These are phyloP conservation scores for Coprinopsis strossmayeri DNA, from an alignment of 768 basidiomycete species.

Conservation along the genomic window DNA sequence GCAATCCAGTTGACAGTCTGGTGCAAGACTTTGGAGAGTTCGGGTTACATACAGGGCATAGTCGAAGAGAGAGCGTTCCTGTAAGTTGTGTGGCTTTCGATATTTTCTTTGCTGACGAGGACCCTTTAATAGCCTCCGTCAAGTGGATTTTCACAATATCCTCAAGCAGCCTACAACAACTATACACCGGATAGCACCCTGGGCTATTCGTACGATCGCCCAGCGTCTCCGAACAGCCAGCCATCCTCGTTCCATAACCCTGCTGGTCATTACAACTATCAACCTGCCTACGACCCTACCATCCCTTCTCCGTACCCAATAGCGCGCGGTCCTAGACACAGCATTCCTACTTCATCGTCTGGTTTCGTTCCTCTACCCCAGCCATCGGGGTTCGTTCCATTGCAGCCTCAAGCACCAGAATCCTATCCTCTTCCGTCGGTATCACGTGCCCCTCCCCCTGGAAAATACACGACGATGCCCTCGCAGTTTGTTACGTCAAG, in stretches of 20 bases:
- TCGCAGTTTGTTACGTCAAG: constrained; percentile 17
- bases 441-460: constrained; percentile 37
- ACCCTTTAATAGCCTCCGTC: constrained; percentile 26
- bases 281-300: constrained; percentile 28
- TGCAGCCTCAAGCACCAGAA: constrained; percentile 30
- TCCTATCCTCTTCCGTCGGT: constrained; percentile 29
- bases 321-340: constrained; percentile 54
- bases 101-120: neutral
- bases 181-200: constrained; percentile 25
- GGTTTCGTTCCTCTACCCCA: constrained; percentile 58
- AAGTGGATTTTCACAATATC: constrained; percentile 27
- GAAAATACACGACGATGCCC: constrained; percentile 29
- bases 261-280: constrained; percentile 33
- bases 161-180: constrained; percentile 26
- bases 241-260: constrained; percentile 21
- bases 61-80: constrained; percentile 52
- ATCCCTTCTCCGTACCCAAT: constrained; percentile 28
- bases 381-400: constrained; percentile 28
- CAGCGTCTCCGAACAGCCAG: constrained; percentile 29
- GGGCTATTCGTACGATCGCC: constrained; percentile 33
- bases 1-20: constrained; percentile 45
- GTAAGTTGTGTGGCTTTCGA: constrained; percentile 31
- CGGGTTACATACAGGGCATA: constrained; percentile 38
- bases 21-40: constrained; percentile 64
- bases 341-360: constrained; percentile 58